Evolutionary conservation across 2,329 filamentous ascomycete species (phyloP).

Genomic region (Cryphonectria parasitica): DNA sequence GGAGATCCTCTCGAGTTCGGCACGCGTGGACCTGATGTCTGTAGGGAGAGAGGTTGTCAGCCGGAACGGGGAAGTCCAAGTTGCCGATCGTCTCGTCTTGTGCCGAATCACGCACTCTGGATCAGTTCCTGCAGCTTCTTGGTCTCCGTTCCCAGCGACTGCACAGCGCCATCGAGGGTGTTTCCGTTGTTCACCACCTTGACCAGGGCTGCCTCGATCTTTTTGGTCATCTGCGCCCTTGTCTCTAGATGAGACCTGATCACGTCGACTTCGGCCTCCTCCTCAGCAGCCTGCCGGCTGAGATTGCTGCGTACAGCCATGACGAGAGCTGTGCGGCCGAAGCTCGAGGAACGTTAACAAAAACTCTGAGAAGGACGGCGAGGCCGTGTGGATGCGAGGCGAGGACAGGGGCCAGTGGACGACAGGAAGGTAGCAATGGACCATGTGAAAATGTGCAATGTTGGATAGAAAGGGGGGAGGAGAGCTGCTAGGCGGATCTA

Average conservation of each 20-base stretch:
- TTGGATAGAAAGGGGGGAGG: neutral
- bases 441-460: constrained; percentile 9
- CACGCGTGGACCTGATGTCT: constrained; percentile 86
- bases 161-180: constrained; percentile 88
- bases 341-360: neutral
- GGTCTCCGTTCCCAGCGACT: constrained; percentile 90
- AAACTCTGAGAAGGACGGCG: neutral
- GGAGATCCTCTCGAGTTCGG: constrained; percentile 84
- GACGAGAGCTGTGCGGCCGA: constrained; percentile 19
- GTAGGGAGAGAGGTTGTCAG: constrained; percentile 19
- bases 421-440: neutral
- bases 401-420: neutral
- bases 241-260: constrained; percentile 80
- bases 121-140: constrained; percentile 86
- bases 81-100: neutral
- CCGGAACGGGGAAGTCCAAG: neutral
- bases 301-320: constrained; percentile 58
- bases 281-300: constrained; percentile 59
- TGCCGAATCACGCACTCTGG: constrained; percentile 60
- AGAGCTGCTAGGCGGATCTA: neutral
- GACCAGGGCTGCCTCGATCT: constrained; percentile 86
- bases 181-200: constrained; percentile 86
- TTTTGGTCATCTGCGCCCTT: constrained; percentile 90
- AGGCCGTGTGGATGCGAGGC: neutral
- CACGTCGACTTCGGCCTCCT: constrained; percentile 73